These are phyloP conservation scores for Clitoria ternatea DNA, from an alignment of 306 rosid genomes.

Conservation along the genomic window DNA sequence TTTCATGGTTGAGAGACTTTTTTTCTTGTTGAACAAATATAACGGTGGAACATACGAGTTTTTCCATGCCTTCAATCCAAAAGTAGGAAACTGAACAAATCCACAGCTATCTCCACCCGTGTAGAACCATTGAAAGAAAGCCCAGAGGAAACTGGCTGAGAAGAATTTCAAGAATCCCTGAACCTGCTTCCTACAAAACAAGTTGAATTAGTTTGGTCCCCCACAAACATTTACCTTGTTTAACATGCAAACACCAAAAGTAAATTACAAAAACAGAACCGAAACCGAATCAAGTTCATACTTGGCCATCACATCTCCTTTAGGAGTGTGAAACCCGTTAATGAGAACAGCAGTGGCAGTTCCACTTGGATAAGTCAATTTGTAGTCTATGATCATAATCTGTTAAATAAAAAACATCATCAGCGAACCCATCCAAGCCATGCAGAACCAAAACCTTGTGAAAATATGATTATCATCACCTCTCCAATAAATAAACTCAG, in stretches of 20 bases:
- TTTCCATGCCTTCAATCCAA: constrained; percentile 85
- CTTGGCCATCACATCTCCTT: constrained; percentile 87
- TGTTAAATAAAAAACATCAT: constrained; percentile 40
- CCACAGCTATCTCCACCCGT: constrained; percentile 82
- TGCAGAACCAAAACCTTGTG: not conserved
- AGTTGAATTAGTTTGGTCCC: constrained; percentile 26
- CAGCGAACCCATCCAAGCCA: constrained; percentile 7
- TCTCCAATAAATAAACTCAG: not conserved
- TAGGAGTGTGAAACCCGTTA: constrained; percentile 90
- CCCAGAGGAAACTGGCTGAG: constrained; percentile 84
- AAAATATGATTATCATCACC: not conserved
- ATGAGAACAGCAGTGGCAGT: constrained; percentile 99
- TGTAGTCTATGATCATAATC: constrained; percentile 96
- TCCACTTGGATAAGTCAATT: constrained; percentile 88
- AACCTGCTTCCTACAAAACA: constrained; percentile 77
- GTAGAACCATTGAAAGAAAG: constrained; percentile 91
- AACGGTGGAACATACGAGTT: constrained; percentile 53
- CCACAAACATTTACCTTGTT: constrained; percentile 5
- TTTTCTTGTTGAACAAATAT: not conserved
- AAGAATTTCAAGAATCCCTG: constrained; percentile 70
- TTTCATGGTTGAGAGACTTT: not conserved
- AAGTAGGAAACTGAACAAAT: constrained; percentile 85
- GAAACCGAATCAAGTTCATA: constrained; percentile 31
- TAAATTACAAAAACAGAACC: not conserved
- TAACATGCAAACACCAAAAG: not conserved